Evolutionary conservation across 352 stramenopile genomes (phyloP), one percentile per base, ranked within the genome.

Genomic region (Saprolegnia parasitica): DNA sequence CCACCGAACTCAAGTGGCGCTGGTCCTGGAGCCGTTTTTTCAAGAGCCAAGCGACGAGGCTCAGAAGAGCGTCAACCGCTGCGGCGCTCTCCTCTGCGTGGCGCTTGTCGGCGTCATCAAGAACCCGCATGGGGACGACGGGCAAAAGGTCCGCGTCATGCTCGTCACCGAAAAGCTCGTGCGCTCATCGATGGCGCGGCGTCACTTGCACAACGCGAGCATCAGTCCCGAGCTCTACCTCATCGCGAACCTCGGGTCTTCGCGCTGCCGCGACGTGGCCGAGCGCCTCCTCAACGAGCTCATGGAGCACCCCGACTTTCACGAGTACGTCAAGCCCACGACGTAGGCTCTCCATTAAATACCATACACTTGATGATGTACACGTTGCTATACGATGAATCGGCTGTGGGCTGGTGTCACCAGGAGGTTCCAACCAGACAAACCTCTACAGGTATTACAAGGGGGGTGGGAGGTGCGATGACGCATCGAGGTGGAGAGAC

Each of bases 161-260:
- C 26, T 42, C 15, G 52, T n/a, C 58, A 56, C 56, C 21, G 58
- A 67, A 3, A 37, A 56, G 20, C 42, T 67, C 21, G 42, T 67
- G 5, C 39, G 24, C 9, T 29, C 3, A n/a, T 4, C 52, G n/a
- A 9, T 13, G 11, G 50, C 54, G 58, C 58, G 58, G 20, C 58
- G 23, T 21, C 58, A 67, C 39, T 42, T 67, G 18, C 58, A 55
- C 40, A 23, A 67, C 21, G 58, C 42, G 20, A 42, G 58, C 4
- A 13, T 67, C 8, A 67, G 58, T 32, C 58, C 58, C 23, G 58
- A 67, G 58, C 45, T 67, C n/a, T 67, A 67, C 50, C 42, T 67
- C 21, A 16, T 67, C 6, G 58, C 45, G 4, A 40, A 67, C 15
- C 40, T 67, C 13, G 58, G 58, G 5, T 20, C 37, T 8, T 37